phyloP scores from a whole-genome alignment of 148 eudicot genomes.

The Mesembryanthemum crystallinum region DNA sequence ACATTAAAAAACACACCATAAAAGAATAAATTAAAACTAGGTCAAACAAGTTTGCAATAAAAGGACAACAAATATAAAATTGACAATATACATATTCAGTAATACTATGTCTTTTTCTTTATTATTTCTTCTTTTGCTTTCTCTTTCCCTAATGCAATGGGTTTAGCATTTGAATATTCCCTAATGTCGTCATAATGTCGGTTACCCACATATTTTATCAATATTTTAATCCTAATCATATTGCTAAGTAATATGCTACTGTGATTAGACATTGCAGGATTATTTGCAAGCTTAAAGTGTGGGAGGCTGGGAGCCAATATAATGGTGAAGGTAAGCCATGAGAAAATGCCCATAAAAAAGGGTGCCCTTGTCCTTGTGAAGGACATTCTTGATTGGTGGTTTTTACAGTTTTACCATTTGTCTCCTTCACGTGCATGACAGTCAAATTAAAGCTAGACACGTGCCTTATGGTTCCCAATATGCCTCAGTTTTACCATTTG shows the following conservation, averaged over 20 bases:
- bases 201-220: not conserved
- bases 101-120: not conserved
- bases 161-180: not conserved
- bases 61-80: not conserved
- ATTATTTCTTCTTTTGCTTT: not conserved
- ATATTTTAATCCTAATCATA: not conserved
- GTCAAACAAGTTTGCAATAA: not conserved
- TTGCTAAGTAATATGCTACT: not conserved
- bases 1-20: not conserved
- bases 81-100: too few relatives aligned
- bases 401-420: slow-evolving; percentile 7
- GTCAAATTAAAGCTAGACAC: not conserved
- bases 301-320: too few relatives aligned
- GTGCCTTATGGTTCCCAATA: not conserved
- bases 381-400: not conserved
- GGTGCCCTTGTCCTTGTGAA: not conserved
- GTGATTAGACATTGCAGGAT: too few relatives aligned
- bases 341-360: not conserved
- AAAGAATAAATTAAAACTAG: not conserved
- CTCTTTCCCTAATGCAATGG: not conserved
- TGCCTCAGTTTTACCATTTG: too few relatives aligned
- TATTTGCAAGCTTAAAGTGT: too few relatives aligned
- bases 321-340: too few relatives aligned
- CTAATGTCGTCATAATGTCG: not conserved
- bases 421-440: not conserved